A percentile compares a stretch with the other conserved stretches of the same genome.
These are phyloP conservation scores for Wolfiporia cocos DNA, from an alignment of 1,284 basidiomycete genomes.

Conservation along the genomic window DNA sequence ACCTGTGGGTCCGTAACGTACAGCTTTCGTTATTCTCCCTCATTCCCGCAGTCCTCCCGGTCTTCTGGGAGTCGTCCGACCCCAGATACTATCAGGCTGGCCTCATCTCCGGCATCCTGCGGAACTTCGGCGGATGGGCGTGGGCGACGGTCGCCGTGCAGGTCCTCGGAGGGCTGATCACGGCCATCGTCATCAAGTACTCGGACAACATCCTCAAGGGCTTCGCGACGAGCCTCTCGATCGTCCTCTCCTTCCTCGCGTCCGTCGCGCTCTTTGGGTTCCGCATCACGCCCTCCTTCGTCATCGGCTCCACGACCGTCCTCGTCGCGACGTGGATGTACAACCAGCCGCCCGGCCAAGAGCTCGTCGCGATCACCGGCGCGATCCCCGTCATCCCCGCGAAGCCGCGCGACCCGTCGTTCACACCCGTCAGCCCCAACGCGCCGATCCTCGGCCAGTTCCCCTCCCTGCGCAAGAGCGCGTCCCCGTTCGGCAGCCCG, in stretches of 20 bases:
- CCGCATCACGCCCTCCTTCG: conserved; percentile 79
- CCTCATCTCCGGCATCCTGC: conserved; percentile 33
- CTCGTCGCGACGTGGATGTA: conserved; percentile 87
- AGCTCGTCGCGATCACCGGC: conserved; percentile 34
- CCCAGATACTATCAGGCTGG: conserved; percentile 13
- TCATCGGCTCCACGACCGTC: conserved; percentile 82
- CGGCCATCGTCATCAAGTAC: conserved; percentile 86
- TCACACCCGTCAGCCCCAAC: conserved; percentile 44
- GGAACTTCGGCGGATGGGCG: conserved; percentile 87
- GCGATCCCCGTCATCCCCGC: conserved; percentile 26
- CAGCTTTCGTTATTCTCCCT: conserved; percentile 94
- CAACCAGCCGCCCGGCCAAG: conserved; percentile 57
- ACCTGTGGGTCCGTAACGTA: conserved; percentile 96
- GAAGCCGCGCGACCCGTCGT: conserved; percentile 27
- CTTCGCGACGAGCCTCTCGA: conserved; percentile 91
- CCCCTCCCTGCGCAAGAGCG: conserved; percentile 34
- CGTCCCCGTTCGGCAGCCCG: conserved; percentile 46
- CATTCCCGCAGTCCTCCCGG: conserved; percentile 82
- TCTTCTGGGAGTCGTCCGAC: conserved; percentile 57
- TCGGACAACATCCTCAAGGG: conserved; percentile 92
- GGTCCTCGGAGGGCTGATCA: conserved; percentile 89
- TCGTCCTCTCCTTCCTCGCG: conserved; percentile 91
- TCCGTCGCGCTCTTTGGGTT: conserved; percentile 89
- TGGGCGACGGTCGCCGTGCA: conserved; percentile 89
- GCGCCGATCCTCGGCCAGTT: conserved; percentile 58